Evolutionary conservation across 306 rosid genomes (phyloP).

Genomic region (Prinsepia uniflora): DNA sequence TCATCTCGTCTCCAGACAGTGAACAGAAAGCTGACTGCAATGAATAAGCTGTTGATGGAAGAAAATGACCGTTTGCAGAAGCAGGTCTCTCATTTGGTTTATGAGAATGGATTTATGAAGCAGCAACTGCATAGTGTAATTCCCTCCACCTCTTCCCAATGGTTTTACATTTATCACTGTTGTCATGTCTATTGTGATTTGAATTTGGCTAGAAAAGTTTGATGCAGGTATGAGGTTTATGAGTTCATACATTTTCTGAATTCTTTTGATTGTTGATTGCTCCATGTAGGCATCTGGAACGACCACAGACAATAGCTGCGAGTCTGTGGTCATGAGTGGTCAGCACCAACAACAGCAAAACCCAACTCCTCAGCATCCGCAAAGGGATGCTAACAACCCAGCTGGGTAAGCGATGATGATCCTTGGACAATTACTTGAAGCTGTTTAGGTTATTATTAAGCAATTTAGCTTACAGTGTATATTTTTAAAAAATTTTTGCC

Average conservation of each 20-base stretch:
- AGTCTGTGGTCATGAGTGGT: constrained; percentile 99
- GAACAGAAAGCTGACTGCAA: constrained; percentile 75
- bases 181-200: background rate
- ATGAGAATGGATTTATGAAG: constrained; percentile 85
- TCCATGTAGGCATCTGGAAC: constrained; percentile 62
- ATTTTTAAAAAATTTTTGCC: background rate
- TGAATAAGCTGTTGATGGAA: constrained; percentile 94
- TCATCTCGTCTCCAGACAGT: constrained; percentile 89
- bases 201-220: too few relatives aligned
- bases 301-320: constrained; percentile 98
- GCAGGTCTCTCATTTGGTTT: constrained; percentile 92
- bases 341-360: constrained; percentile 92
- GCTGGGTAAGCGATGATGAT: constrained; percentile 61
- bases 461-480: background rate
- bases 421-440: background rate
- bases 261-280: background rate
- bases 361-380: constrained; percentile 91
- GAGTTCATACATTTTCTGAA: background rate
- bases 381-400: constrained; percentile 96
- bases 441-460: background rate
- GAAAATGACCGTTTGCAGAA: constrained; percentile 98
- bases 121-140: constrained; percentile 75
- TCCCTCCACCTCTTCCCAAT: background rate
- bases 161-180: too few relatives aligned
- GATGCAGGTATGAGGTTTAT: background rate